Evolutionary conservation across 371 early-diverging fungal genomes (phyloP), one percentile per base, ranked within the genome.

Genomic region (Mucor indicus): DNA sequence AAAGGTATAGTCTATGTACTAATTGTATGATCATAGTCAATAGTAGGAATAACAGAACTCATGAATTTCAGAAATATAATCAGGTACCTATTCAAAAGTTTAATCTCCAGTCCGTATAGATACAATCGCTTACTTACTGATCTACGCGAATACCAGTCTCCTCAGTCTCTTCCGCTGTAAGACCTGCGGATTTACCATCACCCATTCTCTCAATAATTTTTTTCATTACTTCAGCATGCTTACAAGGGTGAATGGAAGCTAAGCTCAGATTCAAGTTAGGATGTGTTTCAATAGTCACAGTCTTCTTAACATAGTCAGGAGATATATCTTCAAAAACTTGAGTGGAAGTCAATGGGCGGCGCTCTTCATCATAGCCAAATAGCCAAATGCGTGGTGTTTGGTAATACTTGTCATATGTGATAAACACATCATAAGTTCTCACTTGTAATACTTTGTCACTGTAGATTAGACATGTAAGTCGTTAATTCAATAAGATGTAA

Each of bases 341-440:
- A 11, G 72, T 57, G 0, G 92, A 78, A 11, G 91, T 84, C 35
- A 98, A 77, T 9, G 97, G 96, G 15, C 79, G 79, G 20, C 94
- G 87, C 48, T 91, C 73, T 75, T 95, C 95, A 72, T 91, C 91
- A 64, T 96, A 98, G 6, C 98, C 98, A 75, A 89, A 92, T 46
- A 98, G 79, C 91, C 93, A 97, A 53, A 98, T 86, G 24, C 96
- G 86, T 11, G 98, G 98, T 0, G 96, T 96, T 67, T 94, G 95
- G 60, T 95, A 95, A 67, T 95, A 96, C 69, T 98, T 98, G 83
- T 98, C 98, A 72, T 98, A 98, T 11, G 97, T 95, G 55, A 98
- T 98, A 58, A 90, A 90, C 29, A 98, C 80, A 71, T 96, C 97
- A 60, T 96, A 98, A 2, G 97, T 96, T 53, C 98, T 86, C 17